These are phyloP conservation scores for Dionaea muscipula DNA, from an alignment of 179 eudicot species.

Conservation along the genomic window DNA sequence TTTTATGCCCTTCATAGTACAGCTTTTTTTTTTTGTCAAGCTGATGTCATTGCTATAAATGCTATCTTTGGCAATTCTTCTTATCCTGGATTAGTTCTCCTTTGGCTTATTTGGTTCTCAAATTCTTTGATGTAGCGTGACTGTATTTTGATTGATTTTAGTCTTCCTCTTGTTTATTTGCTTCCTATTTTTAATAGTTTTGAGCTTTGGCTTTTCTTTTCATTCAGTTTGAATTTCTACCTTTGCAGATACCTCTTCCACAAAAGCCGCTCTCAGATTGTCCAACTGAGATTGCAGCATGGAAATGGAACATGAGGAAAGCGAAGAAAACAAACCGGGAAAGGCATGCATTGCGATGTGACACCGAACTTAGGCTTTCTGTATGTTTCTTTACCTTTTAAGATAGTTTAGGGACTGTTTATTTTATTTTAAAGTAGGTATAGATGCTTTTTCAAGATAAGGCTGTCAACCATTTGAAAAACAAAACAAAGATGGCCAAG, in stretches of 20 bases:
- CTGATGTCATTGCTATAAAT: neutral
- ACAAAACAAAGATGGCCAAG: too few species aligned
- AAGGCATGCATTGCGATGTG: constrained; percentile 71
- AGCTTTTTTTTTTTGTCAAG: too few species aligned
- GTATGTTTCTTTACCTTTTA: constrained; percentile 25
- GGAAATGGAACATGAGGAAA: constrained; percentile 65
- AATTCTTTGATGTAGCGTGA: neutral
- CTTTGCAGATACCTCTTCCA: constrained; percentile 61
- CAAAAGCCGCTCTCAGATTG: constrained; percentile 51
- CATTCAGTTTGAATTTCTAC: constrained; percentile 7
- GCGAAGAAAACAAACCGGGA: constrained; percentile 73
- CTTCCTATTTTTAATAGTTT: constrained; percentile 5
- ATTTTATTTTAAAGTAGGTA: too few species aligned
- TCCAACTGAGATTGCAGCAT: constrained; percentile 38
- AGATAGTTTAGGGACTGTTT: too few species aligned
- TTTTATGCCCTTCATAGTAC: neutral
- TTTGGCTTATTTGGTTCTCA: neutral
- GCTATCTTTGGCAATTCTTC: neutral
- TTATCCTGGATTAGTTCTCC: neutral
- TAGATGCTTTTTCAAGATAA: too few species aligned
- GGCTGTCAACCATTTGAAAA: too few species aligned
- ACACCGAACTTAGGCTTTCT: constrained; percentile 70
- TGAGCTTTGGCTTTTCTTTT: constrained; percentile 8
- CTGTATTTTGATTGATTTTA: neutral
- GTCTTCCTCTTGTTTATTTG: neutral